These are phyloP conservation scores for Clitopilus passeckerianus DNA, from an alignment of 768 basidiomycete genomes.

Conservation along the genomic window DNA sequence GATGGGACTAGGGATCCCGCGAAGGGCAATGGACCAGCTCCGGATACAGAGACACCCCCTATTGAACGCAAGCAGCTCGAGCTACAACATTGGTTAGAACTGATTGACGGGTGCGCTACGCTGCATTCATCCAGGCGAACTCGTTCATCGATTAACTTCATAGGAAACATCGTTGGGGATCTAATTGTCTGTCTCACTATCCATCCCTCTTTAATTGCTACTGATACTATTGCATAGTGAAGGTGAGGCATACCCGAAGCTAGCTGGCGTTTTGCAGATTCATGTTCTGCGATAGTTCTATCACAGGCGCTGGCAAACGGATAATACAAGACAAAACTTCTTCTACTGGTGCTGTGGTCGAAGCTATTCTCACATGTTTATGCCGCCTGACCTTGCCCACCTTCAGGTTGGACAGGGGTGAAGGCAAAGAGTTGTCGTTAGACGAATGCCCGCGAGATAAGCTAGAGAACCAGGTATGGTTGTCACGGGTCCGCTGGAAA, in stretches of 20 bases:
- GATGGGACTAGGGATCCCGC: conserved; percentile 37
- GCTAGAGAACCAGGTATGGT: conserved; percentile 52
- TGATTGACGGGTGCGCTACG: conserved; percentile 47
- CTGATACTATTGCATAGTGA: conserved; percentile 25
- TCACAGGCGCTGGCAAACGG: conserved; percentile 52
- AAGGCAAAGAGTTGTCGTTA: conserved; percentile 48
- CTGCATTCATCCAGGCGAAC: background rate
- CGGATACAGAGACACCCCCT: background rate
- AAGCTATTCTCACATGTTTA: background rate
- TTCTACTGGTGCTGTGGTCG: conserved; percentile 44
- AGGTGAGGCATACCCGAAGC: conserved; percentile 21
- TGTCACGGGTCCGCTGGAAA: background rate
- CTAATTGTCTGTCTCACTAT: conserved; percentile 24
- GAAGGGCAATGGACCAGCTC: conserved; percentile 11
- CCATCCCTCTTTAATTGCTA: too few relatives aligned
- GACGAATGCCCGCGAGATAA: conserved; percentile 55
- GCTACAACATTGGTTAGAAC: conserved; percentile 61
- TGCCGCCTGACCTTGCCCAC: background rate
- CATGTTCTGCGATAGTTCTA: conserved; percentile 38
- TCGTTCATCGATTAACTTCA: background rate
- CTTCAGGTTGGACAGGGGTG: conserved; percentile 57
- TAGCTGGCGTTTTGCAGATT: background rate
- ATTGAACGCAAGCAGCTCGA: conserved; percentile 43
- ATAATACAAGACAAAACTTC: conserved; percentile 54
- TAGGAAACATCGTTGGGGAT: conserved; percentile 60